Evolutionary conservation across 768 basidiomycete species (phyloP).

Genomic region (Lactarius psammicola): DNA sequence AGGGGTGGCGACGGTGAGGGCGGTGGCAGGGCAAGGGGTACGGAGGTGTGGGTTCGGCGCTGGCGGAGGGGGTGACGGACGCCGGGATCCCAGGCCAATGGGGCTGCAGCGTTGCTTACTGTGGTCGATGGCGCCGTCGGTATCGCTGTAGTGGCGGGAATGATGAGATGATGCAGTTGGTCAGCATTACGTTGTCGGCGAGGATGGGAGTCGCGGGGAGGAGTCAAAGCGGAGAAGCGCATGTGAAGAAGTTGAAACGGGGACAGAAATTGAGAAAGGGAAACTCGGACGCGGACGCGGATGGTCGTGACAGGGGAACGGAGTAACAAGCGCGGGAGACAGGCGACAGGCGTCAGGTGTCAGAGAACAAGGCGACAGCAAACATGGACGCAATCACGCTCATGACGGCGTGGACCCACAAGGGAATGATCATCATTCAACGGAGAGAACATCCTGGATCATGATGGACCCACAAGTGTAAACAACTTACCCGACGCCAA

Average conservation of each 20-base stretch:
- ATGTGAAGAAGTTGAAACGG: background rate
- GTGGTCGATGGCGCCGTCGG: background rate
- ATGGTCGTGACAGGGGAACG: background rate
- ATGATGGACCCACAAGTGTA: conserved; percentile 27
- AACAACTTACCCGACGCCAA: conserved; percentile 25
- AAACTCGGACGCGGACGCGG: conserved; percentile 19
- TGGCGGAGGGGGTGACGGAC: background rate
- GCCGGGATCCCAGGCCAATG: conserved; percentile 18
- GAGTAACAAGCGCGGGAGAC: background rate
- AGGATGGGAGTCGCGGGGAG: background rate
- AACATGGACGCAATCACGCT: conserved; percentile 2
- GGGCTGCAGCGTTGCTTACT: background rate
- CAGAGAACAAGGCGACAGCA: conserved; percentile 1
- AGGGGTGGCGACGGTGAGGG: background rate
- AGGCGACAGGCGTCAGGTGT: background rate
- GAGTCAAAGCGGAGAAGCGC: conserved; percentile 7
- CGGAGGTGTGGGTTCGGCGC: background rate
- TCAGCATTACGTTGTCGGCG: conserved; percentile 21
- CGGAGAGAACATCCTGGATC: conserved; percentile 1
- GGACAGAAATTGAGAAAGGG: background rate
- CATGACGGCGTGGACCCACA: conserved; percentile 1
- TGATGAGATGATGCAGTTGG: conserved; percentile 7
- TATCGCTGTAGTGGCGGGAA: background rate
- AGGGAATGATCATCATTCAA: background rate
- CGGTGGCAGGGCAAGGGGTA: background rate